A percentile compares a stretch with the other conserved stretches of the same genome.
phyloP scores from a whole-genome alignment of 2,329 filamentous ascomycete species.

The Pseudopithomyces chartarum region DNA sequence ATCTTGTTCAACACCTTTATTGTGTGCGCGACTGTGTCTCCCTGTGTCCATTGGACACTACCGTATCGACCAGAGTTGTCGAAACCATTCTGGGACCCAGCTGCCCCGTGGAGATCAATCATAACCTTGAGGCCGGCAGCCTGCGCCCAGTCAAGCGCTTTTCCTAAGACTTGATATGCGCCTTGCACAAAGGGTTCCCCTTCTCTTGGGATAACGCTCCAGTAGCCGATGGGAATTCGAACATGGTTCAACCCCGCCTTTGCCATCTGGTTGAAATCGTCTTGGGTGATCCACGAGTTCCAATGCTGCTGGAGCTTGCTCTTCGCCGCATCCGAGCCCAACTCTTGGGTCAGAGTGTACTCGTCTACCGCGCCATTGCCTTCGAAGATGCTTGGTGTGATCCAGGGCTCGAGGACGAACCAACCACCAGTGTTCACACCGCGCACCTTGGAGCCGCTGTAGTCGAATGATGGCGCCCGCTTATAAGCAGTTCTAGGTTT shows the following conservation, averaged over 20 bases:
- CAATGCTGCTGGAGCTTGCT: conserved; percentile 60
- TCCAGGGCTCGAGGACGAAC: conserved; percentile 69
- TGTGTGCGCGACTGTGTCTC: conserved; percentile 49
- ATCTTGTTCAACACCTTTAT: conserved; percentile 52
- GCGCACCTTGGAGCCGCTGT: conserved; percentile 60
- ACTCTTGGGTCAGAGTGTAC: conserved; percentile 56
- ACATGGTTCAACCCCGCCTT: conserved; percentile 65
- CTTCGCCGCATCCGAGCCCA: conserved; percentile 56
- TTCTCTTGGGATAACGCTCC: conserved; percentile 59
- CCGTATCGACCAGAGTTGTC: conserved; percentile 66
- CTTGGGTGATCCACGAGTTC: conserved; percentile 61
- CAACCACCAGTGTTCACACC: conserved; percentile 70
- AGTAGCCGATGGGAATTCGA: conserved; percentile 69
- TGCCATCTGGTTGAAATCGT: conserved; percentile 62
- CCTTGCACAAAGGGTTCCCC: conserved; percentile 67
- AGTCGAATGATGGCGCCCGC: conserved; percentile 55
- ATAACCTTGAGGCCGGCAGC: conserved; percentile 65
- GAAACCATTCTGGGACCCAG: conserved; percentile 69
- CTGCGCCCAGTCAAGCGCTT: conserved; percentile 64
- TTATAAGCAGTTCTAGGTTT: conserved; percentile 26
- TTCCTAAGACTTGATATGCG: conserved; percentile 62
- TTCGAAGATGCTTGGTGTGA: conserved; percentile 66
- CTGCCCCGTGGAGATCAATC: conserved; percentile 70
- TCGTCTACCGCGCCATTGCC: conserved; percentile 61
- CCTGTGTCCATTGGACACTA: conserved; percentile 51